These are phyloP conservation scores for Evernia prunastri DNA, from an alignment of 495 filamentous ascomycete species.

Conservation along the genomic window DNA sequence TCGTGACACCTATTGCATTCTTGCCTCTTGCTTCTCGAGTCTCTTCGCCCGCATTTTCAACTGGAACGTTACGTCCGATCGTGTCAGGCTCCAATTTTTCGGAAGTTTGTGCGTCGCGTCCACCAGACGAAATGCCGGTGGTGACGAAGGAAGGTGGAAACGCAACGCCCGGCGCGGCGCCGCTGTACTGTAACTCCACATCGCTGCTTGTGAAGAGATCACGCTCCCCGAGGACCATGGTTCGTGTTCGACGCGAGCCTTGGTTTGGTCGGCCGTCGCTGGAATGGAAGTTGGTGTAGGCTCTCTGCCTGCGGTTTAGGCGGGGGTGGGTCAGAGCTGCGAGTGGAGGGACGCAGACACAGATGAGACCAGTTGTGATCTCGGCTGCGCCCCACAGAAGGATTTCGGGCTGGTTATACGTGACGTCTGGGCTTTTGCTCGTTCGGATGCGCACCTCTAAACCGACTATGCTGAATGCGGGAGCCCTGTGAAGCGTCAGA, in stretches of 20 bases:
- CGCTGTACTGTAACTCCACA: not conserved
- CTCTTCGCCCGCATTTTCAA: not conserved
- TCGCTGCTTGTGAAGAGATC: not conserved
- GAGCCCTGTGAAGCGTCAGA: slow-evolving; percentile 24
- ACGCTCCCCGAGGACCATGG: not conserved
- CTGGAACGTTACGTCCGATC: not conserved
- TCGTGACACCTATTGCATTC: slow-evolving; percentile 2
- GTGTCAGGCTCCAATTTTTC: not conserved
- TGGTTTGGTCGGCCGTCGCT: not conserved
- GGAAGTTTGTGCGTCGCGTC: not conserved
- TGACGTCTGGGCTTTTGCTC: slow-evolving; percentile 26
- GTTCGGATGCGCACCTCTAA: slow-evolving; percentile 25
- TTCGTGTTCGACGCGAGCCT: not conserved
- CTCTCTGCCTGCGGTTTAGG: not conserved
- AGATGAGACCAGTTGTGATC: slow-evolving; percentile 22
- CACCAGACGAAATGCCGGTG: not conserved
- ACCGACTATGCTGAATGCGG: slow-evolving; percentile 29
- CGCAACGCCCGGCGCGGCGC: not conserved
- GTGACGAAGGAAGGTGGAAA: not conserved
- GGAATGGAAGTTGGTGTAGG: not conserved
- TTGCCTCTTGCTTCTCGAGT: not conserved
- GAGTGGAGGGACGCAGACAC: slow-evolving; percentile 25
- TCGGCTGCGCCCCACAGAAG: slow-evolving; percentile 21
- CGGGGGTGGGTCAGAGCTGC: slow-evolving; percentile 9
- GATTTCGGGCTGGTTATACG: slow-evolving; percentile 29